These are phyloP conservation scores for Phytophthora kernoviae DNA, from an alignment of 352 stramenopile species.

Conservation along the genomic window DNA sequence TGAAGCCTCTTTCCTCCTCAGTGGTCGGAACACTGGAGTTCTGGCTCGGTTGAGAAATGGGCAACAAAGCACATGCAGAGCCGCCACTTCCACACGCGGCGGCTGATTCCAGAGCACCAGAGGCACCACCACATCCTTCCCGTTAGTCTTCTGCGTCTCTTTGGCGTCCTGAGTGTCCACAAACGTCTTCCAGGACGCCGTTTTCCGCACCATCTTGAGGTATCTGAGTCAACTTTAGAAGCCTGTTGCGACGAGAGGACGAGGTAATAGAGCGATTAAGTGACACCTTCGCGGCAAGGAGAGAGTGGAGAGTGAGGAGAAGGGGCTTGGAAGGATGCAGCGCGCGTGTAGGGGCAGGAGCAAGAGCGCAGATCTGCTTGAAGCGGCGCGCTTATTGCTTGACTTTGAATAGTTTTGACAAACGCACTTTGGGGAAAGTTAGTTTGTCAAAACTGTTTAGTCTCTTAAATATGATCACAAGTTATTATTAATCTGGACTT, in stretches of 20 bases:
- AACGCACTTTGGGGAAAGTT: too few species aligned
- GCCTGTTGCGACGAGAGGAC: constrained; percentile 5
- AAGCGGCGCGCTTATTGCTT: constrained; percentile 20
- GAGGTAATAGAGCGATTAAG: background rate
- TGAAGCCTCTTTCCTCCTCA: constrained; percentile 42
- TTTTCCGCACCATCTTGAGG: constrained; percentile 26
- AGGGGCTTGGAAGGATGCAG: background rate
- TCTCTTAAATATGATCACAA: too few species aligned
- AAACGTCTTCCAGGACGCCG: constrained; percentile 16
- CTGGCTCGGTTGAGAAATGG: constrained; percentile 66
- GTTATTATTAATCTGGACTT: too few species aligned
- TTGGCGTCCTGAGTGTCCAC: constrained; percentile 17
- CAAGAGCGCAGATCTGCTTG: constrained; percentile 19
- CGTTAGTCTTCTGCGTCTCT: background rate
- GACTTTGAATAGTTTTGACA: too few species aligned
- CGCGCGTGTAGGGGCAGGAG: background rate
- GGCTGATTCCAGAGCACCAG: constrained; percentile 73
- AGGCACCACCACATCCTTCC: constrained; percentile 65
- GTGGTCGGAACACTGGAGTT: constrained; percentile 40
- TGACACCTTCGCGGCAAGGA: constrained; percentile 1
- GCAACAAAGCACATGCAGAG: constrained; percentile 73
- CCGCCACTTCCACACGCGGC: constrained; percentile 54
- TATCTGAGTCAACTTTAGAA: background rate
- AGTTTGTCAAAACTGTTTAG: background rate
- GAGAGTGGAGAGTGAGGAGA: background rate